phyloP scores from a whole-genome alignment of 2,329 filamentous ascomycete species.

The Ophiostoma triangulosporum region DNA sequence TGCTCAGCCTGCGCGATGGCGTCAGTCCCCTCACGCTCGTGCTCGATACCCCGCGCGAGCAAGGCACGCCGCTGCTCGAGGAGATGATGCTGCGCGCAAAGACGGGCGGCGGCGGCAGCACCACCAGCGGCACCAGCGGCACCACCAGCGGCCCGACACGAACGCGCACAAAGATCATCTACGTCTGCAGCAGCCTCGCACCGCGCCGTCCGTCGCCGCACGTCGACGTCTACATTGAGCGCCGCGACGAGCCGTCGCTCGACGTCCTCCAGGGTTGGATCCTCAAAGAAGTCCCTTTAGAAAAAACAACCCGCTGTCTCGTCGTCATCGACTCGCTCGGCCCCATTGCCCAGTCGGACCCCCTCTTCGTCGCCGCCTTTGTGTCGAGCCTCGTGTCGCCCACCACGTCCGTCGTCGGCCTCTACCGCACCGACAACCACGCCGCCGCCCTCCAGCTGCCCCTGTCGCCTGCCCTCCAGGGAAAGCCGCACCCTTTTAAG shows the following conservation, averaged over 20 bases:
- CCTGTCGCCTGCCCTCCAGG: constrained; percentile 26
- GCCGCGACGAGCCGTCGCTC: constrained; percentile 44
- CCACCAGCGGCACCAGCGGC: constrained; percentile 20
- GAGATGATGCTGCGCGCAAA: constrained; percentile 68
- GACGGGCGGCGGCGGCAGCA: constrained; percentile 46
- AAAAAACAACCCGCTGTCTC: constrained; percentile 38
- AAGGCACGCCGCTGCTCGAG: constrained; percentile 51
- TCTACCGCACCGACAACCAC: constrained; percentile 60
- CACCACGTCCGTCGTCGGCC: constrained; percentile 56
- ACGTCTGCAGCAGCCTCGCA: constrained; percentile 54
- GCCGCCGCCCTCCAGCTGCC: not conserved
- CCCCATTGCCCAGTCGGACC: constrained; percentile 40
- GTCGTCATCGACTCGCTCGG: constrained; percentile 73
- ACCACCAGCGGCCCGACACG: constrained; percentile 19
- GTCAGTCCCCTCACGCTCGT: constrained; percentile 78
- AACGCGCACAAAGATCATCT: constrained; percentile 36
- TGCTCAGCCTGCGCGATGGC: constrained; percentile 21
- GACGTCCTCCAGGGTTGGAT: constrained; percentile 47
- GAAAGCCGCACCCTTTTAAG: constrained; percentile 56
- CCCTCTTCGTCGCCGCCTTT: constrained; percentile 49
- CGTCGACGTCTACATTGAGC: constrained; percentile 54
- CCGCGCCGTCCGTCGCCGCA: constrained; percentile 51
- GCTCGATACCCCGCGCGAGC: constrained; percentile 75
- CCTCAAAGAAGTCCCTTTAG: constrained; percentile 12
- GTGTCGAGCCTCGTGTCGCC: constrained; percentile 57